These are phyloP conservation scores for Colletotrichum sojae DNA, from an alignment of 2,329 filamentous ascomycete species.

Conservation along the genomic window DNA sequence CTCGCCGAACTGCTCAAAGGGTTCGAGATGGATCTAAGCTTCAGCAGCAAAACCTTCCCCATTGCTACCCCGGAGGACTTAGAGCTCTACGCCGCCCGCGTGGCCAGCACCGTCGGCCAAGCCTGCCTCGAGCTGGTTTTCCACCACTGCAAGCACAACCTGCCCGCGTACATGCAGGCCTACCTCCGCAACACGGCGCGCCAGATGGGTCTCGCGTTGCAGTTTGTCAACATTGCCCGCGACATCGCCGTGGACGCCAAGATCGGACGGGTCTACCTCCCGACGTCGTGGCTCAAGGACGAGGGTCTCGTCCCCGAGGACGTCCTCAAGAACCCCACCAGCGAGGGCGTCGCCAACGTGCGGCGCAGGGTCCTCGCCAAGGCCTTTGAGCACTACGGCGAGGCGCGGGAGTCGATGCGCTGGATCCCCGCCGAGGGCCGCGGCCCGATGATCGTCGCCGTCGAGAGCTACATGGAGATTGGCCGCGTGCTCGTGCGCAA, in stretches of 20 bases:
- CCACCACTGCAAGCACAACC: conserved; percentile 61
- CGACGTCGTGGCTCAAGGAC: conserved; percentile 73
- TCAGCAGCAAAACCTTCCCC: conserved; percentile 62
- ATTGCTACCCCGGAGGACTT: conserved; percentile 73
- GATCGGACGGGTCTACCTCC: conserved; percentile 78
- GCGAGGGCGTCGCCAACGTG: conserved; percentile 62
- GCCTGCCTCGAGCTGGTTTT: conserved; percentile 78
- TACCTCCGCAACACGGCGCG: conserved; percentile 69
- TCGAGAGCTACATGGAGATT: conserved; percentile 85
- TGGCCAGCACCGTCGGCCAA: conserved; percentile 81
- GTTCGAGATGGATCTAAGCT: conserved; percentile 77
- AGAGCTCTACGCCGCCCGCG: conserved; percentile 74
- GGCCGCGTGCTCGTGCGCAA: conserved; percentile 68
- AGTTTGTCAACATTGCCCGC: conserved; percentile 83
- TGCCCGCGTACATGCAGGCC: conserved; percentile 50
- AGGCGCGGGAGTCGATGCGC: conserved; percentile 70
- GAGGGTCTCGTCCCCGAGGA: conserved; percentile 66
- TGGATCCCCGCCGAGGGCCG: conserved; percentile 71
- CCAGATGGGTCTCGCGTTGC: conserved; percentile 80
- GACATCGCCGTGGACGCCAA: conserved; percentile 78
- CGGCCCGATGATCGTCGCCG: conserved; percentile 76
- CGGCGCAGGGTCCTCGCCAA: conserved; percentile 69
- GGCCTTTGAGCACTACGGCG: conserved; percentile 72
- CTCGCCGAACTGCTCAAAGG: conserved; percentile 76
- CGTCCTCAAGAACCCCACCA: conserved; percentile 66